These are phyloP conservation scores for Gastrolobium bilobum DNA, from an alignment of 306 rosid genomes.

Conservation along the genomic window DNA sequence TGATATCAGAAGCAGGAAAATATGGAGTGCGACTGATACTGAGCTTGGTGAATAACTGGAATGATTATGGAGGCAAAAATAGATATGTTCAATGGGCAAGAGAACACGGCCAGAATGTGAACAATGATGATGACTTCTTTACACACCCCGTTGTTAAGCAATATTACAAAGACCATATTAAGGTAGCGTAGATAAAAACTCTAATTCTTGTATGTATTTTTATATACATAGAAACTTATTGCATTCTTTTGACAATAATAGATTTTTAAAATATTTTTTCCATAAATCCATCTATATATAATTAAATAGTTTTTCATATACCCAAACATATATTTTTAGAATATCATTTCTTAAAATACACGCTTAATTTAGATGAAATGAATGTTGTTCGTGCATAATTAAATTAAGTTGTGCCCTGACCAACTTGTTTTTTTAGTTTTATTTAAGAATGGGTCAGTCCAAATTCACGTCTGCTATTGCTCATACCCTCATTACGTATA, in stretches of 20 bases:
- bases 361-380: background rate
- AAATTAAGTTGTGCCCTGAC: too few relatives aligned
- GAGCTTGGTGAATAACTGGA: constrained; percentile 50
- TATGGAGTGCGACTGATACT: constrained; percentile 39
- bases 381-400: background rate
- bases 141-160: constrained; percentile 42
- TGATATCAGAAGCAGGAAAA: constrained; percentile 47
- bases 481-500: too few relatives aligned
- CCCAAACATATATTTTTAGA: background rate
- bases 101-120: constrained; percentile 38
- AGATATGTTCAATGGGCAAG: constrained; percentile 50
- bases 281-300: background rate
- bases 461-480: too few relatives aligned
- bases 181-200: constrained; percentile 12
- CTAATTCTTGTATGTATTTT: too few relatives aligned
- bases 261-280: background rate
- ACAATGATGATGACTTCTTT: constrained; percentile 47
- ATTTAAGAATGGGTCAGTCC: too few relatives aligned
- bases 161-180: constrained; percentile 47
- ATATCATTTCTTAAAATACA: background rate
- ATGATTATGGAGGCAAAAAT: constrained; percentile 44
- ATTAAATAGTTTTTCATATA: background rate
- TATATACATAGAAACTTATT: background rate
- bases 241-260: background rate
- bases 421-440: too few relatives aligned